Base-by-base conservation (phyloP, 257 asterid genomes). In the Linaria vulgaris region DNA sequence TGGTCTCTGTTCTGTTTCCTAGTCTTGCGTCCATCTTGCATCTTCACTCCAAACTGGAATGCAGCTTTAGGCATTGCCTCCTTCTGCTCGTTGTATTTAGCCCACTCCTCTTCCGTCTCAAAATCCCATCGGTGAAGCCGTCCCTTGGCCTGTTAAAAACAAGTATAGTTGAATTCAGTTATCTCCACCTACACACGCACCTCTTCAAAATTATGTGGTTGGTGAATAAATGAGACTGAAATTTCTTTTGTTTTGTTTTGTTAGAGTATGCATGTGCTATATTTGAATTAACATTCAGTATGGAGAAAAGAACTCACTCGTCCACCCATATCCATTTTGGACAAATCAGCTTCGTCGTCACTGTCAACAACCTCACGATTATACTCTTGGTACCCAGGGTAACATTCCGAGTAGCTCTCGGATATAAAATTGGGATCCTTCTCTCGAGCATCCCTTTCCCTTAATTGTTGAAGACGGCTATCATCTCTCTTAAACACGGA, bases 11-110 rank as follows among this genome's bases (percentile, higher is more conserved):
- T 94, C 79, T 90, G 99, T 69, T 94, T 94, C 8, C 99, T 75
- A 0, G 99, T 94, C 83, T 94, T 94, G 59, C 99, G 81, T 2
- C 99, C 99, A 48, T 94, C 99, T 76, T 90, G 97, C 99, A 94
- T 94, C 76, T 94, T 94, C 72, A 90, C 96, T 21, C 99, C 99
- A 53, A 94, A 94, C 85, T 94, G 99, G 83, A 94, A 94, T 68
- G 99, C 99, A 70, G 97, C 97, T 84, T 94, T 94, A 1, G 99
- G 99, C 99, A 94, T 94, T 68, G 99, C 99, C 78, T 94, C 99
- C 82, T 94, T 94, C 79, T 94, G 95, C 83, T 94, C 99, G 17
- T 90, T 94, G 84, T 94, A 94, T 22, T 69, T 76, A 9, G 97
- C 96, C 99, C 99, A 94, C 77, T 94, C 99, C 74, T 90, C 99